Conservation (phyloP, 805 yeast species). For the Myxozyma vanderwaltii region DNA sequence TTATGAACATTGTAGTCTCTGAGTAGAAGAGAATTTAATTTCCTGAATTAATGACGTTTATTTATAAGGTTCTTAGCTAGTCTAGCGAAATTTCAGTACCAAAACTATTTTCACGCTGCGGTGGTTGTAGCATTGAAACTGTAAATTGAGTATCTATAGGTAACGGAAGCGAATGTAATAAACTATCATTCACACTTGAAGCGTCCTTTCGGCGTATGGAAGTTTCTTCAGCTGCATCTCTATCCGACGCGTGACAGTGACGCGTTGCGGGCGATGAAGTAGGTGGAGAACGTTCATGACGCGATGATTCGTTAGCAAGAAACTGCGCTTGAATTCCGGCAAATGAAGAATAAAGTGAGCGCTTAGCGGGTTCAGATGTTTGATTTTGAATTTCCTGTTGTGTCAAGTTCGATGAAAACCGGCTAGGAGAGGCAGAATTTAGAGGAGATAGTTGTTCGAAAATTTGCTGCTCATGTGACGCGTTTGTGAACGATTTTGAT, state of each 20-base stretch:
- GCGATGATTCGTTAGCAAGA: neutral
- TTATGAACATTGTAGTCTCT: no score
- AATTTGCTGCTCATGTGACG: neutral
- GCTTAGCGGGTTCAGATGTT: neutral
- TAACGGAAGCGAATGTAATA: conserved; percentile 4
- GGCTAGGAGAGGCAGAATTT: conserved; percentile 2
- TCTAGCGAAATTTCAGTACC: neutral
- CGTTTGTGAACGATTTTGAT: neutral
- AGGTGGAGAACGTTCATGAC: neutral
- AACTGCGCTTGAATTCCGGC: neutral
- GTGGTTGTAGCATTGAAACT: neutral
- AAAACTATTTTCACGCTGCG: neutral
- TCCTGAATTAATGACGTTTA: no score
- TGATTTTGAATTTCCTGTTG: neutral
- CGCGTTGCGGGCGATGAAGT: neutral
- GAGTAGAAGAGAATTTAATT: no score
- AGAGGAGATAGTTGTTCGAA: conserved; percentile 1
- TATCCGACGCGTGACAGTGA: neutral
- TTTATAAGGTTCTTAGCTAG: neutral
- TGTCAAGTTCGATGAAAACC: neutral
- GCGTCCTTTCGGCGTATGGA: neutral
- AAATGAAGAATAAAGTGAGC: conserved; percentile 1
- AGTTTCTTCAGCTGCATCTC: neutral
- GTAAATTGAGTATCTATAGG: conserved; percentile 14
- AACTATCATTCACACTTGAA: conserved; percentile 4